Percentiles rank a stretch among this genome's conserved stretches.
Conservation (phyloP, 2,329 filamentous ascomycete genomes). For the Ophiostoma montium region DNA sequence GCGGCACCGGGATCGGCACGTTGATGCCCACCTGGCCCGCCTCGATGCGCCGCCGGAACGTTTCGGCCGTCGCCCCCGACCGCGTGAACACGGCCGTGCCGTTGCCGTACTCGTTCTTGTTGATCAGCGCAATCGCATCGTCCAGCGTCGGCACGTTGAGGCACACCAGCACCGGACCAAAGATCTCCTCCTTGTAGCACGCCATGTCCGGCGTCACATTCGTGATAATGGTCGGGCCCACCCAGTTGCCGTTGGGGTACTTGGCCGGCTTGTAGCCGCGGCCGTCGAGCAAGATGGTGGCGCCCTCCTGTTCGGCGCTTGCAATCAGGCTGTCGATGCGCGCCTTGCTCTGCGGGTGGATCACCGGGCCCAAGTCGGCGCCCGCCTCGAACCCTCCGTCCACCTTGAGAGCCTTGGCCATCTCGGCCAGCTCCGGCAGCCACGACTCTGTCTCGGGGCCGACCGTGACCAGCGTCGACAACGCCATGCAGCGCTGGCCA, state of each 20-base stretch:
- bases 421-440: constrained; percentile 64
- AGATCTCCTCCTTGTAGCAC: constrained; percentile 78
- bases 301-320: constrained; percentile 66
- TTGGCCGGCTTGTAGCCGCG: constrained; percentile 60
- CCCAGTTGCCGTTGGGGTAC: constrained; percentile 76
- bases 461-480: constrained; percentile 71
- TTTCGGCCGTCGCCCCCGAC: constrained; percentile 60
- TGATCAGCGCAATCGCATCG: constrained; percentile 69
- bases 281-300: constrained; percentile 69
- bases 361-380: constrained; percentile 69
- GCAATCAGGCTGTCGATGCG: constrained; percentile 65
- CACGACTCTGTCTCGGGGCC: constrained; percentile 67
- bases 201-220: constrained; percentile 69
- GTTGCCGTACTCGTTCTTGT: constrained; percentile 77
- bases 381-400: constrained; percentile 72
- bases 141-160: constrained; percentile 65
- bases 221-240: constrained; percentile 70
- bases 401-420: constrained; percentile 57
- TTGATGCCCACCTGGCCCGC: constrained; percentile 80
- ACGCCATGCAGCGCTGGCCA: constrained; percentile 75
- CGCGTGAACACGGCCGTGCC: constrained; percentile 74
- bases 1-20: constrained; percentile 59
- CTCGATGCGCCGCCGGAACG: constrained; percentile 69
- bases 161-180: constrained; percentile 72
- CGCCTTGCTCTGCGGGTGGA: constrained; percentile 63